A percentile compares a stretch with the other conserved stretches of the same genome.
These are phyloP conservation scores for Anisodus tanguticus DNA, from an alignment of 257 asterid species.

Conservation along the genomic window DNA sequence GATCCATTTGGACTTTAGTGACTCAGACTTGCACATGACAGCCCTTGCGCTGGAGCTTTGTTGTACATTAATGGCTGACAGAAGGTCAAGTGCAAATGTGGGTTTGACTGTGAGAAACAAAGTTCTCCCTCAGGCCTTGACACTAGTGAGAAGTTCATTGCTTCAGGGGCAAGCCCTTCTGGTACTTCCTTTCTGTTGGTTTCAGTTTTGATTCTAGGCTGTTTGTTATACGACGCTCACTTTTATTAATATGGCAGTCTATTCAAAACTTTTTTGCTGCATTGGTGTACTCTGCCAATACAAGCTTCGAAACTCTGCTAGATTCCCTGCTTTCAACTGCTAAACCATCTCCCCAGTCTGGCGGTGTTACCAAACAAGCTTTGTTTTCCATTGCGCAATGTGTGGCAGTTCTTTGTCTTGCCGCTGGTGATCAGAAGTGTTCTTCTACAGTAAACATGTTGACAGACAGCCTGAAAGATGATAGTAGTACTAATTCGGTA, in stretches of 20 bases:
- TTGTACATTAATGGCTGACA: constrained; percentile 94
- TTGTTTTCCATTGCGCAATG: constrained; percentile 92
- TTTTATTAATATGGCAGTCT: constrained; percentile 65
- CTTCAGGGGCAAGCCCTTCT: constrained; percentile 99
- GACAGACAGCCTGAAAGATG: constrained; percentile 83
- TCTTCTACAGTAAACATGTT: constrained; percentile 91
- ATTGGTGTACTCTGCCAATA: constrained; percentile 86
- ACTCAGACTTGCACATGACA: constrained; percentile 96
- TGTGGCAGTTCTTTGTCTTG: constrained; percentile 98
- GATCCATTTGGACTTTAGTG: constrained; percentile 56
- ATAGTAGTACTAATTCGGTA: constrained; percentile 83
- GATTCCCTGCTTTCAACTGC: constrained; percentile 97
- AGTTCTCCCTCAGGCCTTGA: constrained; percentile 96
- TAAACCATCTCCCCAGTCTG: constrained; percentile 79
- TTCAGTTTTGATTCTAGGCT: constrained; percentile 28
- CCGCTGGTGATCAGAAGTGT: constrained; percentile 80
- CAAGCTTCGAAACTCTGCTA: constrained; percentile 88
- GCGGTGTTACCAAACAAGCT: constrained; percentile 96
- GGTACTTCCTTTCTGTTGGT: constrained; percentile 53
- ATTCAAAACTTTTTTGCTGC: constrained; percentile 85
- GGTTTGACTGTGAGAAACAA: constrained; percentile 88
- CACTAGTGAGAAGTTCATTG: constrained; percentile 80
- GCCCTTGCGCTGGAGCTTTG: constrained; percentile 95
- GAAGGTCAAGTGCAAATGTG: constrained; percentile 86
- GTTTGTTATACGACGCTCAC: constrained; percentile 34